Evolutionary conservation across 176 grass and related monocot species (phyloP).

Genomic region (Oryza glumipatula): DNA sequence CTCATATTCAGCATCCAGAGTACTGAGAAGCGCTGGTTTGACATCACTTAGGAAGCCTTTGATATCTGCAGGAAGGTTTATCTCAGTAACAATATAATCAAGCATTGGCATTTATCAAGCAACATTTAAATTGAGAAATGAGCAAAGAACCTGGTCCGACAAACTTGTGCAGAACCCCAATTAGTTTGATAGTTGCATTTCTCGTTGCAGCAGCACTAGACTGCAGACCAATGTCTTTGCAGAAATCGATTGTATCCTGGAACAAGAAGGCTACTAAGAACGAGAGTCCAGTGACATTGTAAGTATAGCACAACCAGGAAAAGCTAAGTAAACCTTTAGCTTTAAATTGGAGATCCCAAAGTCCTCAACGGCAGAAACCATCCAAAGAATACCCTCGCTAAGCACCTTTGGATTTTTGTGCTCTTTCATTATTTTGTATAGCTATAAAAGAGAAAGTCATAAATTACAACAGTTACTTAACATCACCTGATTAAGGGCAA

Average conservation of each 20-base stretch:
- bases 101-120: conserved; percentile 18
- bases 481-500: background rate
- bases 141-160: conserved; percentile 81
- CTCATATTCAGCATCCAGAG: conserved; percentile 88
- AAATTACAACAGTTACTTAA: conserved; percentile 31
- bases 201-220: conserved; percentile 83
- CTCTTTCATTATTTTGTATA: conserved; percentile 99
- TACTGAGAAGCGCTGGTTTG: conserved; percentile 89
- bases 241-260: conserved; percentile 97
- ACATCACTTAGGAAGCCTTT: conserved; percentile 98
- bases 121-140: conserved; percentile 31
- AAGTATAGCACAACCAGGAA: conserved; percentile 5
- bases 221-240: conserved; percentile 93
- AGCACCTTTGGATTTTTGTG: conserved; percentile 99
- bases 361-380: conserved; percentile 96
- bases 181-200: conserved; percentile 94
- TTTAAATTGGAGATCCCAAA: conserved; percentile 92
- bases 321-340: conserved; percentile 68
- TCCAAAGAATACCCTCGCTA: conserved; percentile 94
- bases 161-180: conserved; percentile 93
- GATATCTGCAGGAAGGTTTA: conserved; percentile 64
- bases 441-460: conserved; percentile 48
- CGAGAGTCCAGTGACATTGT: background rate
- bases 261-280: conserved; percentile 44
- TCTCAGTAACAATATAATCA: conserved; percentile 21